These are phyloP conservation scores for Fusarium torreyae DNA, from an alignment of 2,329 filamentous ascomycete species.

Conservation along the genomic window DNA sequence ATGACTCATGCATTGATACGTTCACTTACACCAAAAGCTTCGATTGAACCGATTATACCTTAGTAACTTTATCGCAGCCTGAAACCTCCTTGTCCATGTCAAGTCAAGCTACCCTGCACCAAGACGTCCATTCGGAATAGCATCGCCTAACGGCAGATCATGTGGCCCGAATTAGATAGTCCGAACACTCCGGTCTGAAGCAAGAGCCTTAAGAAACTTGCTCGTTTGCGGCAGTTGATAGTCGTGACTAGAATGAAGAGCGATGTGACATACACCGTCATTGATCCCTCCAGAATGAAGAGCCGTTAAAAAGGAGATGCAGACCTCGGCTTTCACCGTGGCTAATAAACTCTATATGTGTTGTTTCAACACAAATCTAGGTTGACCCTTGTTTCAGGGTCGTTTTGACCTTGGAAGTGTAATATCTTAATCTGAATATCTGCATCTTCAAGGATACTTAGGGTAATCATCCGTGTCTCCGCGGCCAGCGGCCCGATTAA, in stretches of 20 bases:
- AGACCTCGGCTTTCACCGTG: background rate
- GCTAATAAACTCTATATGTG: constrained; percentile 8
- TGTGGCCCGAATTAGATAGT: background rate
- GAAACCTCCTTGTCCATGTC: background rate
- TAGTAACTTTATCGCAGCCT: background rate
- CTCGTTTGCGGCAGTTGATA: constrained; percentile 23
- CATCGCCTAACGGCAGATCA: background rate
- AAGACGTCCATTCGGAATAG: background rate
- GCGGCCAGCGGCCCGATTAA: background rate
- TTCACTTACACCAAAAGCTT: background rate
- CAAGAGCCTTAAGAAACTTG: background rate
- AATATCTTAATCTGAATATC: constrained; percentile 14
- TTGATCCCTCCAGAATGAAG: background rate
- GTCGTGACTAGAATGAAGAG: constrained; percentile 1
- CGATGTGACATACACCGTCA: background rate
- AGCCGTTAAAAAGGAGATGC: background rate
- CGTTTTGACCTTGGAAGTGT: constrained; percentile 7
- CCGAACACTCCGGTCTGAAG: background rate
- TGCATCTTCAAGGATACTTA: background rate
- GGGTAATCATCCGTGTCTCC: constrained; percentile 3
- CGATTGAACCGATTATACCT: background rate
- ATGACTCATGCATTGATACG: background rate
- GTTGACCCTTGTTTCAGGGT: constrained; percentile 22
- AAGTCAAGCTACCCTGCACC: constrained; percentile 20
- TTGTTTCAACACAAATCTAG: background rate